A percentile compares a stretch with the other conserved stretches of the same genome.
These are phyloP conservation scores for Bretschneidera sinensis DNA, from an alignment of 345 rosid genomes.

Conservation along the genomic window DNA sequence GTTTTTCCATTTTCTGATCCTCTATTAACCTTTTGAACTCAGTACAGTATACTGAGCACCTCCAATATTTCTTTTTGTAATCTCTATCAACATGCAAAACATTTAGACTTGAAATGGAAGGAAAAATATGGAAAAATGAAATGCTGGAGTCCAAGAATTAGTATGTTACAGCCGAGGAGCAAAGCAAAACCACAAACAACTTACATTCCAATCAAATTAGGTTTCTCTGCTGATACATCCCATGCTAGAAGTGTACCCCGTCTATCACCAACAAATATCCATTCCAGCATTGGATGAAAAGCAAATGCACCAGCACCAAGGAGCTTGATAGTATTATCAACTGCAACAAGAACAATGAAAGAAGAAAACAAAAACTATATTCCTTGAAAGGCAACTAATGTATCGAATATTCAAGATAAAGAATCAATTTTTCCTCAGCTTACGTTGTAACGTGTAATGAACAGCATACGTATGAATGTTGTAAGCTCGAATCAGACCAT, in stretches of 20 bases:
- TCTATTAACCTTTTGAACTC: too few species aligned
- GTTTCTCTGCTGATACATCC: constrained; percentile 99
- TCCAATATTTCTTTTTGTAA: not conserved
- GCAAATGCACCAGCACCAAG: constrained; percentile 92
- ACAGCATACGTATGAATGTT: constrained; percentile 93
- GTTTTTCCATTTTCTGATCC: too few species aligned
- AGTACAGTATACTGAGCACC: not conserved
- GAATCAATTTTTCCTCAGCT: constrained; percentile 26
- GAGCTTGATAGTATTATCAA: constrained; percentile 93
- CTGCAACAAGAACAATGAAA: constrained; percentile 40
- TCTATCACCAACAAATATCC: constrained; percentile 99
- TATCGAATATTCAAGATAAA: not conserved
- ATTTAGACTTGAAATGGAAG: not conserved
- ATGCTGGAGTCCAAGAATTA: not conserved
- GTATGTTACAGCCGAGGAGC: not conserved
- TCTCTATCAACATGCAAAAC: not conserved
- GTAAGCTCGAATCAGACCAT: constrained; percentile 94
- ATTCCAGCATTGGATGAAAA: constrained; percentile 90
- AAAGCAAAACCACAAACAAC: constrained; percentile 17
- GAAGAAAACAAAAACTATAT: not conserved
- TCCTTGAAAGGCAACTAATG: constrained; percentile 8
- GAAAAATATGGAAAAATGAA: too few species aligned
- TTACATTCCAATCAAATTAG: constrained; percentile 95
- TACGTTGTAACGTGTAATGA: constrained; percentile 83
- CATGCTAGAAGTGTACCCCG: constrained; percentile 93